These are phyloP conservation scores for Alnus glutinosa DNA, from an alignment of 306 rosid genomes.

Conservation along the genomic window DNA sequence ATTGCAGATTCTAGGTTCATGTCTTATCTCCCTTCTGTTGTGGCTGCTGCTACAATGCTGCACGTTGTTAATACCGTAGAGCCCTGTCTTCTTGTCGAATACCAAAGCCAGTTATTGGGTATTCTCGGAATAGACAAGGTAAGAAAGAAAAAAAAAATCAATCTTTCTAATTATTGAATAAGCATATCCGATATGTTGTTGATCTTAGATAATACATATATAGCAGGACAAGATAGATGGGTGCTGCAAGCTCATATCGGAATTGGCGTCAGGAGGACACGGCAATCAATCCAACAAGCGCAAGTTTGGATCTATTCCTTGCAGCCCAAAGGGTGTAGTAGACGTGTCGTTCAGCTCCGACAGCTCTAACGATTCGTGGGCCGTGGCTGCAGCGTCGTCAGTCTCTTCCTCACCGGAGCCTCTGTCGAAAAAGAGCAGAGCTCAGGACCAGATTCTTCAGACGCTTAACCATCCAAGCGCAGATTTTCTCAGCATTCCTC, in stretches of 20 bases:
- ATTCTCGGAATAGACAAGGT: constrained; percentile 76
- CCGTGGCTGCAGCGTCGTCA: constrained; percentile 32
- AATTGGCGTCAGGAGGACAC: constrained; percentile 28
- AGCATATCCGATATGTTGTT: not conserved
- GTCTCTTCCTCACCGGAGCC: constrained; percentile 76
- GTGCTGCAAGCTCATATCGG: constrained; percentile 55
- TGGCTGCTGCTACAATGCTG: constrained; percentile 80
- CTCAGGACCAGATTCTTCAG: constrained; percentile 38
- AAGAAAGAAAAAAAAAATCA: not conserved
- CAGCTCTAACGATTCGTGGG: constrained; percentile 82
- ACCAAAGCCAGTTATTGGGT: constrained; percentile 57
- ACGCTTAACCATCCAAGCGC: constrained; percentile 29
- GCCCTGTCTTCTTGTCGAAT: constrained; percentile 53
- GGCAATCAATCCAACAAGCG: constrained; percentile 47
- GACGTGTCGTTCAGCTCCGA: constrained; percentile 72
- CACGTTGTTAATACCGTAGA: constrained; percentile 63
- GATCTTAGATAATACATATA: not conserved
- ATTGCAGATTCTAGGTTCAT: constrained; percentile 67
- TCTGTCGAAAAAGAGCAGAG: constrained; percentile 59
- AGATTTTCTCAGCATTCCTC: constrained; percentile 40
- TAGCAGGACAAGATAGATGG: constrained; percentile 67
- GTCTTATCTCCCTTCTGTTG: constrained; percentile 69
- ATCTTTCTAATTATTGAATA: not conserved
- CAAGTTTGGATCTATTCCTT: constrained; percentile 56
- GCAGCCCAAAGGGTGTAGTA: constrained; percentile 82